These are phyloP conservation scores for Cinnamomum micranthum DNA, from an alignment of 164 flowering plant genomes.

Conservation along the genomic window DNA sequence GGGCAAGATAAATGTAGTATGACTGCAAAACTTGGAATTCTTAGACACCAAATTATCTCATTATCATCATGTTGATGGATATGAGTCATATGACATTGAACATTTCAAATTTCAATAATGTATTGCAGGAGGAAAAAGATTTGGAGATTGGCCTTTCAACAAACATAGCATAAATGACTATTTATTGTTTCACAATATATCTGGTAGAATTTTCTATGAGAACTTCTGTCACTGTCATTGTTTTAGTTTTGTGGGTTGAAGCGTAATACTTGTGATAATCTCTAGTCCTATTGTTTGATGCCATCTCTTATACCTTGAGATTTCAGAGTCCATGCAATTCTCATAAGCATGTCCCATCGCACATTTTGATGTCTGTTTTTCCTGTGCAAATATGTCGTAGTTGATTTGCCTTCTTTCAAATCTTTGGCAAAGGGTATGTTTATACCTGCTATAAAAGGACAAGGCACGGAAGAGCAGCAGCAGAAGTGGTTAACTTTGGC, in stretches of 20 bases:
- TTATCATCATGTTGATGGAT: background rate
- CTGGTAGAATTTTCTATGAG: too few relatives aligned
- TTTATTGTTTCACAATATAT: too few relatives aligned
- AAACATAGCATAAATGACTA: too few relatives aligned
- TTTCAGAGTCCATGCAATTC: background rate
- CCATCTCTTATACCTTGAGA: background rate
- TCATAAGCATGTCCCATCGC: background rate
- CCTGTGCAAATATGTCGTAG: background rate
- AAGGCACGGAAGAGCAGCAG: conserved; percentile 94
- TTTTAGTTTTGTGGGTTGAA: too few relatives aligned
- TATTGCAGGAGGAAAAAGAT: too few relatives aligned
- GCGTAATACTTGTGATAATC: too few relatives aligned
- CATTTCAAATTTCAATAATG: too few relatives aligned
- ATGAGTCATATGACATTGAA: too few relatives aligned
- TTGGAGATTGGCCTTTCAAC: too few relatives aligned
- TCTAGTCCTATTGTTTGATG: background rate
- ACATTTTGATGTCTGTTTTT: background rate
- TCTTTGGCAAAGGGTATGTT: conserved; percentile 72
- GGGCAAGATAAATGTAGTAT: too few relatives aligned
- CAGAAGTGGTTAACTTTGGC: conserved; percentile 91
- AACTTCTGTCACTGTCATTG: too few relatives aligned
- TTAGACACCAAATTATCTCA: background rate
- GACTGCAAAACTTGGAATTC: background rate
- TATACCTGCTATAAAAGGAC: conserved; percentile 91
- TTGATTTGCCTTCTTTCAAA: background rate